Percentiles rank a stretch among this genome's conserved stretches.
These are phyloP conservation scores for Colletotrichum caudatum DNA, from an alignment of 2,329 filamentous ascomycete genomes.

Conservation along the genomic window DNA sequence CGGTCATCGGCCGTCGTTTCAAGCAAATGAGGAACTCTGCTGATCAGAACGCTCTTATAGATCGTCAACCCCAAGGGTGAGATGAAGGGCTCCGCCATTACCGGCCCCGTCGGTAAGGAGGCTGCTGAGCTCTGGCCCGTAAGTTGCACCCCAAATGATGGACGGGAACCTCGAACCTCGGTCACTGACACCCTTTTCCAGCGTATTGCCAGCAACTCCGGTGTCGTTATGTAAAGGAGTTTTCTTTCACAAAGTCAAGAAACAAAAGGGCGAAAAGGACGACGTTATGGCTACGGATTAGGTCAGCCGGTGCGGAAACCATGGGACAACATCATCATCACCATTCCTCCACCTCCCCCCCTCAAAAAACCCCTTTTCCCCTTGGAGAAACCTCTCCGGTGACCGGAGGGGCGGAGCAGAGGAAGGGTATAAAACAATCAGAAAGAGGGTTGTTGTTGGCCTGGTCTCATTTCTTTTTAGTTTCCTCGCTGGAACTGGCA, in stretches of 20 bases:
- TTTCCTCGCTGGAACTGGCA: slow-evolving; percentile 57
- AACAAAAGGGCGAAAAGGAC: slow-evolving; percentile 42
- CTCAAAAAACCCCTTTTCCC: background rate
- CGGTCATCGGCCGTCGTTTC: background rate
- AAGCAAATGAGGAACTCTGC: slow-evolving; percentile 42
- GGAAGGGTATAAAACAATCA: slow-evolving; percentile 22
- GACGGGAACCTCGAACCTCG: background rate
- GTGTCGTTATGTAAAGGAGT: slow-evolving; percentile 95
- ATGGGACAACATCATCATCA: slow-evolving; percentile 35
- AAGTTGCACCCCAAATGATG: slow-evolving; percentile 57
- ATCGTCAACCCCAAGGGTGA: slow-evolving; percentile 99
- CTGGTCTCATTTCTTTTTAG: slow-evolving; percentile 44
- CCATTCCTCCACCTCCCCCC: slow-evolving; percentile 6
- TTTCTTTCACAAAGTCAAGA: slow-evolving; percentile 41
- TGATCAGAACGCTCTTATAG: slow-evolving; percentile 61
- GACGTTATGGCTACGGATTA: slow-evolving; percentile 43
- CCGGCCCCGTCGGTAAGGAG: slow-evolving; percentile 99
- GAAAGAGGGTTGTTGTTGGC: slow-evolving; percentile 37
- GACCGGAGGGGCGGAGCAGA: slow-evolving; percentile 7
- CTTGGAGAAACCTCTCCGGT: slow-evolving; percentile 16
- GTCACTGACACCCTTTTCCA: slow-evolving; percentile 56
- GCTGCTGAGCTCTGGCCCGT: slow-evolving; percentile 99
- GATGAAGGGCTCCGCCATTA: slow-evolving; percentile 99
- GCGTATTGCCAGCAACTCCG: slow-evolving; percentile 99
- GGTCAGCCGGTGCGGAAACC: slow-evolving; percentile 41